Conservation (phyloP, 1,284 basidiomycete genomes). For the Boletus semigastroideus region DNA sequence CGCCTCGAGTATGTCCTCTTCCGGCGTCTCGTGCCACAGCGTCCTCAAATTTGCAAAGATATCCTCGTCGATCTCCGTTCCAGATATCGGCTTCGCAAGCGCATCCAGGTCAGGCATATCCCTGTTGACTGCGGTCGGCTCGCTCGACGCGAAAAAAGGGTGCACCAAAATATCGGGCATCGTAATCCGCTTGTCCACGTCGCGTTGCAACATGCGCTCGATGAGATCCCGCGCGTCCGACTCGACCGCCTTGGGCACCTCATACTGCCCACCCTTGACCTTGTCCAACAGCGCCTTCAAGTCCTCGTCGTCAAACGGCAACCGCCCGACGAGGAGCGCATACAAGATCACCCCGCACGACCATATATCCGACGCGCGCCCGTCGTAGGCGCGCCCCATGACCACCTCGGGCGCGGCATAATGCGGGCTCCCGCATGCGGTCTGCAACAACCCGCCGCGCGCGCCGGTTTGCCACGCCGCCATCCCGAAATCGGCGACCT, state of each 20-base stretch:
- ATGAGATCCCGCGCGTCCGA: constrained; percentile 82
- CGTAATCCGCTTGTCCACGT: constrained; percentile 82
- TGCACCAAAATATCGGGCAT: constrained; percentile 86
- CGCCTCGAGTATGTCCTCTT: constrained; percentile 69
- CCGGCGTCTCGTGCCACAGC: constrained; percentile 80
- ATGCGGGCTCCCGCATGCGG: constrained; percentile 94
- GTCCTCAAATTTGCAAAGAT: constrained; percentile 90
- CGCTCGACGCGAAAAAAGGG: constrained; percentile 82
- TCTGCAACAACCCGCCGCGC: constrained; percentile 70
- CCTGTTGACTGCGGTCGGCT: constrained; percentile 49
- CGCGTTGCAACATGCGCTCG: constrained; percentile 82
- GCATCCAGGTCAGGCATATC: constrained; percentile 66
- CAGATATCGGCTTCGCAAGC: constrained; percentile 66
- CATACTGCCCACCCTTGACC: constrained; percentile 81
- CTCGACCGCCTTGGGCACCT: constrained; percentile 82
- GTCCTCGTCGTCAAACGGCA: constrained; percentile 94
- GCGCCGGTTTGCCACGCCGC: constrained; percentile 83
- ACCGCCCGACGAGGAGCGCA: constrained; percentile 84
- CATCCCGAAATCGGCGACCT: constrained; percentile 99
- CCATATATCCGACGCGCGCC: constrained; percentile 93
- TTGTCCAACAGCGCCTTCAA: constrained; percentile 78
- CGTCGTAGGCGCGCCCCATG: constrained; percentile 84
- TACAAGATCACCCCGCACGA: constrained; percentile 97
- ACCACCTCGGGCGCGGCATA: constrained; percentile 98
- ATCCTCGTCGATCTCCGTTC: constrained; percentile 75